Evolutionary conservation across 495 filamentous ascomycete genomes (phyloP).

Genomic region (Aspergillus egyptiacus): DNA sequence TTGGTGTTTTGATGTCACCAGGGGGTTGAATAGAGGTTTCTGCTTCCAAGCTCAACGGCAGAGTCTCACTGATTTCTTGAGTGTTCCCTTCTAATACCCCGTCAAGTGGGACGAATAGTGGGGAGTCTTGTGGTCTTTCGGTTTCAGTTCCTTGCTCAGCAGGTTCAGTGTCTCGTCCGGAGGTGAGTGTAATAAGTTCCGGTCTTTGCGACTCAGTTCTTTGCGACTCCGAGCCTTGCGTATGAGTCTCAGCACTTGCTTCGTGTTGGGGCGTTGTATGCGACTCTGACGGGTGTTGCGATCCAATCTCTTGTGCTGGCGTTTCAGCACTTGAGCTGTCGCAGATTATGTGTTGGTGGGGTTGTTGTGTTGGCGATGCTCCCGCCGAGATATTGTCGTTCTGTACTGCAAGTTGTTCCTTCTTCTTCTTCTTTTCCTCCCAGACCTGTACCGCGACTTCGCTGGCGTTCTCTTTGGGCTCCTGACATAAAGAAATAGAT

Average conservation of each 20-base stretch:
- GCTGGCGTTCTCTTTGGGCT: constrained; percentile 38
- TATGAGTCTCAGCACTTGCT: neutral
- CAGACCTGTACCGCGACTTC: constrained; percentile 29
- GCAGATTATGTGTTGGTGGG: neutral
- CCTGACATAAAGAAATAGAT: constrained; percentile 18
- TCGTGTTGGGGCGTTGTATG: neutral
- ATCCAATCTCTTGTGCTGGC: neutral
- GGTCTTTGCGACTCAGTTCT: no score
- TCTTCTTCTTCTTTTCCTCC: constrained; percentile 24
- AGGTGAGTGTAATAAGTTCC: no score
- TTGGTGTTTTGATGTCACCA: neutral
- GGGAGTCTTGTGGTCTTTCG: constrained; percentile 4
- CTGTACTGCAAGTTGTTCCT: neutral
- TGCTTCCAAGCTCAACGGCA: neutral
- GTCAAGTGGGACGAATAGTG: constrained; percentile 19
- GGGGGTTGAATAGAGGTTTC: neutral
- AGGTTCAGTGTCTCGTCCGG: no score
- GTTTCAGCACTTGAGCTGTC: constrained; percentile 1
- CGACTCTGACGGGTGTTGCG: neutral
- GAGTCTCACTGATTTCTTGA: neutral
- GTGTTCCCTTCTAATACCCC: constrained; percentile 2
- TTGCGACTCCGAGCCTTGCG: no score
- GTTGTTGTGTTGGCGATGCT: neutral
- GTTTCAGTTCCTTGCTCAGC: neutral
- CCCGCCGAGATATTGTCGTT: neutral